phyloP scores from a whole-genome alignment of 1,284 basidiomycete genomes.

The Melampsora americana region DNA sequence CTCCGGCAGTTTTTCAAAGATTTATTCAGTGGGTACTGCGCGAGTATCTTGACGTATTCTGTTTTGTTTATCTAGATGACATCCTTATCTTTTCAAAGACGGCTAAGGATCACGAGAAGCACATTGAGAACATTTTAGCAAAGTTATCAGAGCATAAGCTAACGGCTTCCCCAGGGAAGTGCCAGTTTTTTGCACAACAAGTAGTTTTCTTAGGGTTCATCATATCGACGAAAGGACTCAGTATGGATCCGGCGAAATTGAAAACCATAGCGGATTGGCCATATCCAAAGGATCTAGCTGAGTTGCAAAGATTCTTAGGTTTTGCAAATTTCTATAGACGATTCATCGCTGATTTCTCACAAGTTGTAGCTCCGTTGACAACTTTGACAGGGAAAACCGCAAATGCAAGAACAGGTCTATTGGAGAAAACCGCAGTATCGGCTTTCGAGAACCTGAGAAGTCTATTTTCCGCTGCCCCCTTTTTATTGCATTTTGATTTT shows the following conservation, averaged over 20 bases:
- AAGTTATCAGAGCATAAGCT: too few species aligned
- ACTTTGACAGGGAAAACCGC: slow-evolving; percentile 1
- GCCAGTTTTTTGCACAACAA: neutral
- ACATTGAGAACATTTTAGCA: slow-evolving; percentile 12
- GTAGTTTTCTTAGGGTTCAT: slow-evolving; percentile 14
- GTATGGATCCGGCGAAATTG: neutral
- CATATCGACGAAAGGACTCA: too few species aligned
- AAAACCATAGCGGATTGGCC: neutral
- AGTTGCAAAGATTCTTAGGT: neutral
- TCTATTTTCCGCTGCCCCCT: slow-evolving; percentile 3
- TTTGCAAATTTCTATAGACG: too few species aligned
- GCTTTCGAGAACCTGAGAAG: neutral
- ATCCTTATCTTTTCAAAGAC: slow-evolving; percentile 24
- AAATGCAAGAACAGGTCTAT: neutral
- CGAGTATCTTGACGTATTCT: slow-evolving; percentile 5
- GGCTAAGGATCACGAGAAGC: neutral
- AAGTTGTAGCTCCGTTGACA: slow-evolving; percentile 14
- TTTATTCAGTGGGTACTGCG: slow-evolving; percentile 17
- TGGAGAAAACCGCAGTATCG: slow-evolving; percentile 11
- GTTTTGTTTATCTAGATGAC: slow-evolving; percentile 41
- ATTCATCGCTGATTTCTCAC: slow-evolving; percentile 21
- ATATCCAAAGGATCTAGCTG: slow-evolving; percentile 16
- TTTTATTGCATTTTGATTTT: slow-evolving; percentile 27
- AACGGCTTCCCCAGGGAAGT: slow-evolving; percentile 16
- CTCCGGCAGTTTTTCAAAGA: too few species aligned